Percentiles rank a stretch among this genome's conserved stretches.
Evolutionary conservation across 129 eudicot species (phyloP).

Genomic region (Tagetes erecta): DNA sequence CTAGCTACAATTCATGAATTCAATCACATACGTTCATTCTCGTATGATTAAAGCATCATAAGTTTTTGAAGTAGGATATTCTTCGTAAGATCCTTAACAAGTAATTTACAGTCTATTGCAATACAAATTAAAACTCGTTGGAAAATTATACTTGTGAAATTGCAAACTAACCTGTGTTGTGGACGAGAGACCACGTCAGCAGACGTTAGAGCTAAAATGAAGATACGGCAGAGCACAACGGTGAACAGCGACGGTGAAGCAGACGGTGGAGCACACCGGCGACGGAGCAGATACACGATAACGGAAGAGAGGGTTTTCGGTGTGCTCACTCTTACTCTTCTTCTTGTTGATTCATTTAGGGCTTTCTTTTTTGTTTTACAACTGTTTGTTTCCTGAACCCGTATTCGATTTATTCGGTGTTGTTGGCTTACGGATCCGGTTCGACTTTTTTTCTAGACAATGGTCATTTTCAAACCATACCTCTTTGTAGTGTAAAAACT

Average conservation of each 20-base stretch:
- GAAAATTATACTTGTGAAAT: conserved; percentile 10
- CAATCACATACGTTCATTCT: conserved; percentile 3
- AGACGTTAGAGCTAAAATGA: not conserved
- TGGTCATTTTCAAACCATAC: too few relatives aligned
- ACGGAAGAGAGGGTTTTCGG: conserved; percentile 20
- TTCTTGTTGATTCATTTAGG: conserved; percentile 24
- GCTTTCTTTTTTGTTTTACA: conserved; percentile 19
- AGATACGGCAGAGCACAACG: not conserved
- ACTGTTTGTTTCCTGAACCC: not conserved
- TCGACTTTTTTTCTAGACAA: not conserved
- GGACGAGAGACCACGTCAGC: conserved; percentile 8
- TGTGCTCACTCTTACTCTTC: not conserved
- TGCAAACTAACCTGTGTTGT: conserved; percentile 25
- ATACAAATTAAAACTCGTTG: not conserved
- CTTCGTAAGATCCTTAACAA: conserved; percentile 16
- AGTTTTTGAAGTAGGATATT: not conserved
- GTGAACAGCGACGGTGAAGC: conserved; percentile 11
- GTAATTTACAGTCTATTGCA: not conserved
- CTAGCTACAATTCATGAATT: not conserved
- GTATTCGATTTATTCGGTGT: conserved; percentile 5
- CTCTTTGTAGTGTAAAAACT: too few relatives aligned
- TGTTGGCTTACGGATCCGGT: not conserved
- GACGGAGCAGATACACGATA: conserved; percentile 30
- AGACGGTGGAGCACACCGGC: conserved; percentile 23
- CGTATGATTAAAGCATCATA: not conserved